Conservation (phyloP, 345 rosid genomes). For the Rhizophora mangle region DNA sequence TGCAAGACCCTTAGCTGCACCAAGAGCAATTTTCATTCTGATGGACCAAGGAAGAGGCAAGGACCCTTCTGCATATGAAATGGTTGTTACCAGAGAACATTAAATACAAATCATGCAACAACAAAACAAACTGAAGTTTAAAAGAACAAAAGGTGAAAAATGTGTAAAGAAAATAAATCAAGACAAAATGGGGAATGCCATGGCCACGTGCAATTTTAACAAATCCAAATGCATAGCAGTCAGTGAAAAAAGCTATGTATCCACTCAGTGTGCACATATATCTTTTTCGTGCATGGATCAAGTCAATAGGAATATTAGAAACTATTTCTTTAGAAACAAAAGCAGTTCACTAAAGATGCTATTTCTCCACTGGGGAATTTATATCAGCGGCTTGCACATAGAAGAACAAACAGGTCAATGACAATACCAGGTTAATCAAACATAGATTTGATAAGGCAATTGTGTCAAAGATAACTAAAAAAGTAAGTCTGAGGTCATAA, state of each 20-base stretch:
- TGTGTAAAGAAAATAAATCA: not conserved
- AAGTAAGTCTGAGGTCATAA: not conserved
- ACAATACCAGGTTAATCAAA: not conserved
- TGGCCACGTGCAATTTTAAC: not conserved
- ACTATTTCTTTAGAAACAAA: not conserved
- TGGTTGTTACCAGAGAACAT: conserved; percentile 32
- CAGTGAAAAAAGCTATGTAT: not conserved
- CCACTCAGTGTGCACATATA: not conserved
- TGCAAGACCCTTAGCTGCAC: conserved; percentile 44
- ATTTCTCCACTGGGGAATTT: no score
- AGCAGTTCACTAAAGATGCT: no score
- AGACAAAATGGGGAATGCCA: not conserved
- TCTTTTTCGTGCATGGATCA: not conserved
- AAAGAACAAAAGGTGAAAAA: not conserved
- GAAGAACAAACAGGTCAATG: not conserved
- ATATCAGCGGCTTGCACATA: not conserved
- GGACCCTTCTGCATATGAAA: conserved; percentile 32
- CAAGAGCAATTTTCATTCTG: conserved; percentile 45
- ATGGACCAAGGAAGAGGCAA: conserved; percentile 43
- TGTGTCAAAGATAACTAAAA: not conserved
- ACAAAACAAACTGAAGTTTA: not conserved
- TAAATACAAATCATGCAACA: conserved; percentile 6
- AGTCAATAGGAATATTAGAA: not conserved
- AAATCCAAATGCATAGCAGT: not conserved
- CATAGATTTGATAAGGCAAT: not conserved